Evolutionary conservation across 2,329 filamentous ascomycete genomes (phyloP).

Genomic region (Scolecobasidium constrictum): DNA sequence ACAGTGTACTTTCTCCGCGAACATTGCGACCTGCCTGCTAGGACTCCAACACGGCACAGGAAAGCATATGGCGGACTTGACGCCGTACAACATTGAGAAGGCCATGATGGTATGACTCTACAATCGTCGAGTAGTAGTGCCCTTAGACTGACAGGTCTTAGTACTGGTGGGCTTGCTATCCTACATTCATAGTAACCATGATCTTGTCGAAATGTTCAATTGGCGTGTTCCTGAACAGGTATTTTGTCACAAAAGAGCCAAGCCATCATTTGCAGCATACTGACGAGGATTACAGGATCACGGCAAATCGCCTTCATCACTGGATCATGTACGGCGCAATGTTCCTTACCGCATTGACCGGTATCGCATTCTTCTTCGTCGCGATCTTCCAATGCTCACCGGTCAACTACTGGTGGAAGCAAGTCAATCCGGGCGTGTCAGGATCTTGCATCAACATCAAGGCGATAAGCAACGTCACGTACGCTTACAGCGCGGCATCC

Average conservation of each 20-base stretch:
- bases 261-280: not conserved
- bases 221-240: slow-evolving; percentile 7
- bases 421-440: not conserved
- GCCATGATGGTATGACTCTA: slow-evolving; percentile 1
- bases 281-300: slow-evolving; percentile 3
- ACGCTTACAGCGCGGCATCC: slow-evolving; percentile 12
- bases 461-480: slow-evolving; percentile 6
- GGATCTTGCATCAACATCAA: slow-evolving; percentile 2
- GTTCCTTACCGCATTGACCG: slow-evolving; percentile 4
- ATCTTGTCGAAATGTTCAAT: slow-evolving; percentile 6
- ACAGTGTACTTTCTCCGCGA: not conserved
- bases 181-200: slow-evolving; percentile 7
- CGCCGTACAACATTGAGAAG: not conserved
- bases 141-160: too few species aligned
- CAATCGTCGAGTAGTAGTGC: too few species aligned
- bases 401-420: slow-evolving; percentile 6
- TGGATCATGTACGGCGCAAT: slow-evolving; percentile 7
- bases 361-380: slow-evolving; percentile 8
- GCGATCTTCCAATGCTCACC: slow-evolving; percentile 10
- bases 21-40: not conserved
- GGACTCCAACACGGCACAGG: slow-evolving; percentile 3
- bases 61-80: slow-evolving; percentile 3
- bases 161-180: slow-evolving; percentile 9
- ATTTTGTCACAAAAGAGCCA: slow-evolving; percentile 1
- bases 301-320: slow-evolving; percentile 2